Percentiles rank a stretch among this genome's conserved stretches.
Conservation (phyloP, 192 early-diverging fungal species). For the Lunasporangiospora selenospora region DNA sequence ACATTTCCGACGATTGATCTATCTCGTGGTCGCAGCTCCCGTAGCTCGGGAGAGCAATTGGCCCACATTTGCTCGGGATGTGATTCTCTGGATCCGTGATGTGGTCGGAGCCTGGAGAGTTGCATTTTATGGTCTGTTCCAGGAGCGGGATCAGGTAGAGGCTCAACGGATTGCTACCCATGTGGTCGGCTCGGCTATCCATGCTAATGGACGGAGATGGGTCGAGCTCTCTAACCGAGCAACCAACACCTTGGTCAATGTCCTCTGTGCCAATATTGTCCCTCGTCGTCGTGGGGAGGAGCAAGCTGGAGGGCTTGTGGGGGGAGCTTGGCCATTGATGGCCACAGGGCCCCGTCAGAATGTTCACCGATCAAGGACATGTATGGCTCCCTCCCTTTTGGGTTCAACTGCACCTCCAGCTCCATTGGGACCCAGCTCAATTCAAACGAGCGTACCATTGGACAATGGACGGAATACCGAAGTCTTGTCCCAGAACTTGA, state of each 20-base stretch:
- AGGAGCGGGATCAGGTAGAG: constrained; percentile 38
- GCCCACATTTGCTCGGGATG: constrained; percentile 44
- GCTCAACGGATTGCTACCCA: constrained; percentile 44
- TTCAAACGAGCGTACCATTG: no score
- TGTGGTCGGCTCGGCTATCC: constrained; percentile 41
- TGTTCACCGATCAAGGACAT: constrained; percentile 1
- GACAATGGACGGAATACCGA: no score
- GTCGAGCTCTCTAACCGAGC: constrained; percentile 42
- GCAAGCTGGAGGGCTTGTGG: constrained; percentile 39
- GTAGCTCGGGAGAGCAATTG: constrained; percentile 36
- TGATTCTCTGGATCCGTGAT: constrained; percentile 49
- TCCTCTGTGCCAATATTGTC: constrained; percentile 42
- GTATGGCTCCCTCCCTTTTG: constrained; percentile 37
- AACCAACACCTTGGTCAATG: constrained; percentile 44
- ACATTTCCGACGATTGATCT: constrained; percentile 42
- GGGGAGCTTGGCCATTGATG: constrained; percentile 47
- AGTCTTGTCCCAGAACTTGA: no score
- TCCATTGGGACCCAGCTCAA: constrained; percentile 27
- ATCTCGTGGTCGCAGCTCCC: constrained; percentile 41
- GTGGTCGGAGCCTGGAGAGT: constrained; percentile 47
- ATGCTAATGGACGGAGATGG: constrained; percentile 44
- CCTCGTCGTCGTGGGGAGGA: constrained; percentile 34
- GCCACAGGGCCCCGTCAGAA: constrained; percentile 32
- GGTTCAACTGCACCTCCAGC: constrained; percentile 42
- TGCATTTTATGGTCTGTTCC: constrained; percentile 38